A percentile compares a stretch with the other conserved stretches of the same genome.
Conservation (phyloP, 768 basidiomycete species). For the Macrocybe gigantea region DNA sequence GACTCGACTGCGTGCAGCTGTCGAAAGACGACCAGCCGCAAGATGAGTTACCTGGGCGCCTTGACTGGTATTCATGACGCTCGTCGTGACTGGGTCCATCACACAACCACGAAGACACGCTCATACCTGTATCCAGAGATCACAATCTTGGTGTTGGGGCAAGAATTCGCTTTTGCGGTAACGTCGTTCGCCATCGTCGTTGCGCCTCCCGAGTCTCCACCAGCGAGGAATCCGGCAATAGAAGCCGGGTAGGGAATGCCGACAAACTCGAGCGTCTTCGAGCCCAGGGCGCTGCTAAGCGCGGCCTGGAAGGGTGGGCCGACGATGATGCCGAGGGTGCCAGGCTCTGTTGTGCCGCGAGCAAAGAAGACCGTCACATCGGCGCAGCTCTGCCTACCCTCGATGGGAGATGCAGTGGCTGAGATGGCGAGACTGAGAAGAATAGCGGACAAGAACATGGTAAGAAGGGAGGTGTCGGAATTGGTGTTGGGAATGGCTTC, state of each 20-base stretch:
- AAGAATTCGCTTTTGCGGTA: conserved; percentile 18
- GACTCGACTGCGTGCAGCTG: conserved; percentile 14
- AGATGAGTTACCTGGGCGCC: conserved; percentile 32
- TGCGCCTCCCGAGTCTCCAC: conserved; percentile 28
- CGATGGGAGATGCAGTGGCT: conserved; percentile 14
- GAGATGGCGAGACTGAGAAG: conserved; percentile 4
- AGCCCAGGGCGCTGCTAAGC: conserved; percentile 19
- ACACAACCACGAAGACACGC: conserved; percentile 4
- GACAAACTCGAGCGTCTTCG: conserved; percentile 25
- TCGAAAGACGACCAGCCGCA: conserved; percentile 26
- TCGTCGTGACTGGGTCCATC: not conserved
- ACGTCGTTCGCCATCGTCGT: conserved; percentile 28
- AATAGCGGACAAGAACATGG: too few species aligned
- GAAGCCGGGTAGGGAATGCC: conserved; percentile 31
- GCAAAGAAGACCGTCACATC: conserved; percentile 31
- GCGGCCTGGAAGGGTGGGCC: conserved; percentile 30
- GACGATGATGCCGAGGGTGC: conserved; percentile 27
- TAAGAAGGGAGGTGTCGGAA: too few species aligned
- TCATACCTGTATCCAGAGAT: conserved; percentile 28
- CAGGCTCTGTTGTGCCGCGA: conserved; percentile 27
- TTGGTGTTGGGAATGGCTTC: too few species aligned
- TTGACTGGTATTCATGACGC: conserved; percentile 10
- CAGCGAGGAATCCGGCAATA: conserved; percentile 29
- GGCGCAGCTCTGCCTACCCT: conserved; percentile 18
- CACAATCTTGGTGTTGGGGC: conserved; percentile 26